These are phyloP conservation scores for Echium plantagineum DNA, from an alignment of 257 asterid species.

Conservation along the genomic window DNA sequence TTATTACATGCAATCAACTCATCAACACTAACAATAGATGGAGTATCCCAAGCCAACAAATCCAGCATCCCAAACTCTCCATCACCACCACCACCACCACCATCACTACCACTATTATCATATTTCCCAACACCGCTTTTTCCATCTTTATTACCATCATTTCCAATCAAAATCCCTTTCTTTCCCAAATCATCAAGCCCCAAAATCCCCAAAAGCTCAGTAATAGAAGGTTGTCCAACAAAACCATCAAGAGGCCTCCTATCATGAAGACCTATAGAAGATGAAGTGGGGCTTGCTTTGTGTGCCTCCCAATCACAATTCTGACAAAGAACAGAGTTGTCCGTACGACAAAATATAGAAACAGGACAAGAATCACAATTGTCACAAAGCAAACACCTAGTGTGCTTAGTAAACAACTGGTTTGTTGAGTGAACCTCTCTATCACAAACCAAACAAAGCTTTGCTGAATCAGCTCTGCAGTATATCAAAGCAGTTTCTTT, in stretches of 20 bases:
- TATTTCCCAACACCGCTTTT: not conserved
- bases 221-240: conserved; percentile 55
- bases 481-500: conserved; percentile 51
- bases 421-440: conserved; percentile 83
- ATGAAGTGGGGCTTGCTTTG: conserved; percentile 1
- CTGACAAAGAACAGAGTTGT: conserved; percentile 63
- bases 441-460: conserved; percentile 74
- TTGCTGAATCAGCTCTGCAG: conserved; percentile 92
- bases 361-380: conserved; percentile 57
- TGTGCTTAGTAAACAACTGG: conserved; percentile 68
- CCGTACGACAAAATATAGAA: conserved; percentile 63
- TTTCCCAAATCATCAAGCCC: conserved; percentile 73
- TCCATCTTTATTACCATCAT: not conserved
- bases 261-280: conserved; percentile 34
- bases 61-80: conserved; percentile 33
- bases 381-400: conserved; percentile 75
- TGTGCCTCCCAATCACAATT: conserved; percentile 94
- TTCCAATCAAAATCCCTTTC: conserved; percentile 21
- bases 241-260: conserved; percentile 87
- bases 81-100: conserved; percentile 16
- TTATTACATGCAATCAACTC: conserved; percentile 51
- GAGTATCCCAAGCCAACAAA: conserved; percentile 81
- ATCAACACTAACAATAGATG: conserved; percentile 55
- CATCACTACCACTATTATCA: not conserved
- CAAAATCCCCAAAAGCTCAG: conserved; percentile 42